A percentile compares a stretch with the other conserved stretches of the same genome.
Evolutionary conservation across 2,329 filamentous ascomycete genomes (phyloP).

Genomic region (Bipolaris oryzae): DNA sequence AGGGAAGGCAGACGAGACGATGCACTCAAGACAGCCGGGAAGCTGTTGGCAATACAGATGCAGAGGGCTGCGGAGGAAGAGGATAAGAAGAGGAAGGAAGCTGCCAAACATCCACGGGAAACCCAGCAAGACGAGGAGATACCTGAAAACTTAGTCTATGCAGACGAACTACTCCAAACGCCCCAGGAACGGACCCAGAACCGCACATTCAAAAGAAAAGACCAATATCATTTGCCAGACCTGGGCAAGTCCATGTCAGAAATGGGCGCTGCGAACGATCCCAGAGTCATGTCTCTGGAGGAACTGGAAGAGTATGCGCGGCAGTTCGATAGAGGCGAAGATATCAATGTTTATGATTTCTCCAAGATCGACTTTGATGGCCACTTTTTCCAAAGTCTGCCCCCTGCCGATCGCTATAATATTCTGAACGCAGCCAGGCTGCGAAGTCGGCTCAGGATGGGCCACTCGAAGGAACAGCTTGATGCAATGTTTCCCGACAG

Average conservation of each 20-base stretch:
- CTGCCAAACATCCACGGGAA: slow-evolving; percentile 46
- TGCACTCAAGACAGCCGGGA: slow-evolving; percentile 88
- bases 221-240: slow-evolving; percentile 93
- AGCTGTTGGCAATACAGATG: slow-evolving; percentile 92
- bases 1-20: slow-evolving; percentile 91
- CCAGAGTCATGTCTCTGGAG: slow-evolving; percentile 93
- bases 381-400: slow-evolving; percentile 91
- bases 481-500: slow-evolving; percentile 96
- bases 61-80: slow-evolving; percentile 89
- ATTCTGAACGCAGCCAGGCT: slow-evolving; percentile 93
- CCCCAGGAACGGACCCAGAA: slow-evolving; percentile 74
- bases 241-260: slow-evolving; percentile 76
- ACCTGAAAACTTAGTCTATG: slow-evolving; percentile 81
- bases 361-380: slow-evolving; percentile 98
- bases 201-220: slow-evolving; percentile 85
- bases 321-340: slow-evolving; percentile 90
- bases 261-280: slow-evolving; percentile 91
- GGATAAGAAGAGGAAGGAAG: slow-evolving; percentile 66
- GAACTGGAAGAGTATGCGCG: slow-evolving; percentile 92
- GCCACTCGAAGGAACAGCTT: slow-evolving; percentile 92
- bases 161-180: slow-evolving; percentile 84
- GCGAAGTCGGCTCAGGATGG: slow-evolving; percentile 89
- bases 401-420: slow-evolving; percentile 90
- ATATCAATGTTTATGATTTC: slow-evolving; percentile 88
- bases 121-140: slow-evolving; percentile 71